Conservation (phyloP, 2,329 filamentous ascomycete species). For the Claviceps purpurea region DNA sequence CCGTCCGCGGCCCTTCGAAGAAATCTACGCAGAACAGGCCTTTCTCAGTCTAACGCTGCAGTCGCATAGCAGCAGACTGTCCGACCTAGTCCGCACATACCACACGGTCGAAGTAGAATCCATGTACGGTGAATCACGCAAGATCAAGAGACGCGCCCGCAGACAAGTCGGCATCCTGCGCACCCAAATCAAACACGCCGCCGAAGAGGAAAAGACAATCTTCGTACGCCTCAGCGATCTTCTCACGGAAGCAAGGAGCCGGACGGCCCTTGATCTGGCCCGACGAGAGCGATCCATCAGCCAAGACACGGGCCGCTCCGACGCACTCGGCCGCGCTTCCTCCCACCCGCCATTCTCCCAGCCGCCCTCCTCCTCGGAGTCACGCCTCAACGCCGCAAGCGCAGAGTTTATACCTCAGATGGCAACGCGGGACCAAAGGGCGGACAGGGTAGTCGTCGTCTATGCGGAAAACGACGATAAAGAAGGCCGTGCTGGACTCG, state of each 20-base stretch:
- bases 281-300: conserved; percentile 10
- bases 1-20: conserved; percentile 25
- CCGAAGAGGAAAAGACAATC: conserved; percentile 32
- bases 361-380: background rate
- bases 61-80: conserved; percentile 23
- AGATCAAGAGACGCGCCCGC: conserved; percentile 19
- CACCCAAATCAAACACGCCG: conserved; percentile 28
- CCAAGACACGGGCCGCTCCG: background rate
- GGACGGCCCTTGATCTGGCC: conserved; percentile 24
- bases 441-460: background rate
- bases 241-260: conserved; percentile 32
- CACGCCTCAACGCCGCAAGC: conserved; percentile 15
- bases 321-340: background rate
- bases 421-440: background rate
- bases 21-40: conserved; percentile 30
- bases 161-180: conserved; percentile 30
- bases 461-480: background rate
- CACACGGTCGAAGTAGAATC: conserved; percentile 22
- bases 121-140: conserved; percentile 10
- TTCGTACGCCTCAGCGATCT: conserved; percentile 34
- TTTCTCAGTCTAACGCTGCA: conserved; percentile 32
- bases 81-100: conserved; percentile 26
- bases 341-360: background rate
- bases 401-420: conserved; percentile 19
- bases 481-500: background rate